A percentile compares a stretch with the other conserved stretches of the same genome.
phyloP scores from a whole-genome alignment of 176 grass and related monocot species.

The Carex myosuroides region DNA sequence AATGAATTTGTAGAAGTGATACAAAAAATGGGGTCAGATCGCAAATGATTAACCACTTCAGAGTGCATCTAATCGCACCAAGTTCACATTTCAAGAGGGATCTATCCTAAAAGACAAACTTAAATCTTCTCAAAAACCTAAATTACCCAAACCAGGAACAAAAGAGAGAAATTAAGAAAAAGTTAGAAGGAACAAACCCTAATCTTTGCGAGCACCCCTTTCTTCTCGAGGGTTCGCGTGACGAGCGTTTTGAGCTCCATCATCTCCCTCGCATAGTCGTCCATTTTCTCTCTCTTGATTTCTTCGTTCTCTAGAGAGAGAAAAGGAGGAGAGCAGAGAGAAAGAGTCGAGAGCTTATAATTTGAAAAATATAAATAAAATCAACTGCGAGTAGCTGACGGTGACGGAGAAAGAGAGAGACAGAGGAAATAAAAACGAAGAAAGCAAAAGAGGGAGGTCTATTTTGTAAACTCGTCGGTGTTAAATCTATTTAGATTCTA shows the following conservation, averaged over 20 bases:
- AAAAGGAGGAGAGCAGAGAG: not conserved
- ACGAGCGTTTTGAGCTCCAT: conserved; percentile 97
- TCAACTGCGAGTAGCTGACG: not conserved
- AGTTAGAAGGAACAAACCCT: conserved; percentile 34
- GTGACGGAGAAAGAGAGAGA: not conserved
- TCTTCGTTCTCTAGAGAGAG: not conserved
- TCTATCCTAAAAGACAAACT: not conserved
- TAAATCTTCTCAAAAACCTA: not conserved
- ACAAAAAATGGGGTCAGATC: conserved; percentile 5
- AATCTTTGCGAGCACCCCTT: conserved; percentile 90
- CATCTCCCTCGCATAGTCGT: conserved; percentile 92
- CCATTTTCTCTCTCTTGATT: conserved; percentile 33
- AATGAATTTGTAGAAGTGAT: not conserved
- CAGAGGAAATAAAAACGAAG: not conserved
- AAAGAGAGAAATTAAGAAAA: not conserved
- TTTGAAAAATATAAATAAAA: conserved; percentile 3
- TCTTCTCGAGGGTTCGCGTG: conserved; percentile 93
- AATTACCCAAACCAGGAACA: not conserved
- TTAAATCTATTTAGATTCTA: not conserved
- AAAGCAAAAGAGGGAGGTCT: not conserved
- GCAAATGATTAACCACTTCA: not conserved
- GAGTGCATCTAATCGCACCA: not conserved
- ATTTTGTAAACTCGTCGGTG: not conserved
- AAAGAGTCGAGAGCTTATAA: not conserved
- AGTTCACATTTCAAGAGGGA: not conserved